Conservation (phyloP, 2,329 filamentous ascomycete genomes). For the Sporothrix protearum region DNA sequence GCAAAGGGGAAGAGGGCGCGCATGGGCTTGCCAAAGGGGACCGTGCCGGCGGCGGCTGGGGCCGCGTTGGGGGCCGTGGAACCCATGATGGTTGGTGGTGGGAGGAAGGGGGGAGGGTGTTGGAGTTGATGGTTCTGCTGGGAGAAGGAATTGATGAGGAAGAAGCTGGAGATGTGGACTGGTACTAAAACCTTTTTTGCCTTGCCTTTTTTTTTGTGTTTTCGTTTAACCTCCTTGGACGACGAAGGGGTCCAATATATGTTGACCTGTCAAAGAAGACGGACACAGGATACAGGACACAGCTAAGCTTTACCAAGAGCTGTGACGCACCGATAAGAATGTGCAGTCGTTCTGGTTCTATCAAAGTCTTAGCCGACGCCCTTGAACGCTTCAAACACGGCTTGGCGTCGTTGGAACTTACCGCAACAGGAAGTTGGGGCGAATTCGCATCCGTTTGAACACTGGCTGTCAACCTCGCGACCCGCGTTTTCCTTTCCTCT, state of each 20-base stretch:
- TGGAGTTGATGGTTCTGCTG: background rate
- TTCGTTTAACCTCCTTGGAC: background rate
- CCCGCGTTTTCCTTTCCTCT: background rate
- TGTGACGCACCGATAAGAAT: conserved; percentile 7
- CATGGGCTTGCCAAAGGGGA: conserved; percentile 31
- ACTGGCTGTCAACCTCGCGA: background rate
- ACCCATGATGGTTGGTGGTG: background rate
- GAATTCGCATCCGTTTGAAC: background rate
- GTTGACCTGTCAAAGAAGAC: background rate
- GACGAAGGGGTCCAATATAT: background rate
- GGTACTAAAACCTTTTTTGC: background rate
- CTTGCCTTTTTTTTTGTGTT: background rate
- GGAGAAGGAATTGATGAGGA: background rate
- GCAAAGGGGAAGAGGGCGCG: conserved; percentile 36
- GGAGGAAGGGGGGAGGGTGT: background rate
- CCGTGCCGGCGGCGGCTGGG: background rate
- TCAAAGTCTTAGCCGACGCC: background rate
- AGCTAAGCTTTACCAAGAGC: background rate
- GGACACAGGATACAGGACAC: too few species aligned
- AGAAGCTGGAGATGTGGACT: background rate
- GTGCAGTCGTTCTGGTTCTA: background rate
- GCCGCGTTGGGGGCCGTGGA: background rate
- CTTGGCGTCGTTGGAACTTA: background rate
- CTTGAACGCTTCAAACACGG: background rate
- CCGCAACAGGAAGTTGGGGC: background rate